These are phyloP conservation scores for Coprinopsis strossmayeri DNA, from an alignment of 768 basidiomycete species.

Conservation along the genomic window DNA sequence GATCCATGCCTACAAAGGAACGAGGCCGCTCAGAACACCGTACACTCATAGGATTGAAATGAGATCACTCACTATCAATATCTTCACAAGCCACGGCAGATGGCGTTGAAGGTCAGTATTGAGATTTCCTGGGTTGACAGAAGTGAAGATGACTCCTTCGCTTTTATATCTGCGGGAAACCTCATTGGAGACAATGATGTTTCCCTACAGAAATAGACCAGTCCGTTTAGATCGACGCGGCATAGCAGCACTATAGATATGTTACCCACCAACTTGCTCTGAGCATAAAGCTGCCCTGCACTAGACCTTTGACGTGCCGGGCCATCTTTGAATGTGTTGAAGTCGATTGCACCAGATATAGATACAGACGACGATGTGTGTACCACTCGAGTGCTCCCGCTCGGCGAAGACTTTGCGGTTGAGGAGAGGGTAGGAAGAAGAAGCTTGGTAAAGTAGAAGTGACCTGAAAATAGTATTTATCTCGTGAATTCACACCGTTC, in stretches of 20 bases:
- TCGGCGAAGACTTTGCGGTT: constrained; percentile 24
- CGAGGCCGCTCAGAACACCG: not conserved
- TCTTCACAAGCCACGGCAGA: not conserved
- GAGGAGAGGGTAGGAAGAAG: constrained; percentile 32
- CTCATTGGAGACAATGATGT: constrained; percentile 35
- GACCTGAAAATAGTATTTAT: constrained; percentile 36
- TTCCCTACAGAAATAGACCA: too few relatives aligned
- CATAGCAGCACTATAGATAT: too few relatives aligned
- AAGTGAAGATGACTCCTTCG: constrained; percentile 34
- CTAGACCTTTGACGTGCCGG: constrained; percentile 23
- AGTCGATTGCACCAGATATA: constrained; percentile 24
- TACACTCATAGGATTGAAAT: not conserved
- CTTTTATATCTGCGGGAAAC: constrained; percentile 36
- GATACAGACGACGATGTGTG: constrained; percentile 25
- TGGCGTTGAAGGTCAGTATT: constrained; percentile 27
- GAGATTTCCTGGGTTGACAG: constrained; percentile 37
- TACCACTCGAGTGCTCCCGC: constrained; percentile 29
- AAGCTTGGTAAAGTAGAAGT: constrained; percentile 49
- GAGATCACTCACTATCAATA: not conserved
- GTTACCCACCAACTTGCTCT: constrained; percentile 31
- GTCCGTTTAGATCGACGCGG: too few relatives aligned
- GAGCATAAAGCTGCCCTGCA: constrained; percentile 22
- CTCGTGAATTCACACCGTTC: constrained; percentile 12
- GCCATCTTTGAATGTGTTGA: constrained; percentile 31
- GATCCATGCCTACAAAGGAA: not conserved